Evolutionary conservation across 257 asterid species (phyloP), one percentile per base, ranked within the genome.

Genomic region (Buddleja alternifolia): DNA sequence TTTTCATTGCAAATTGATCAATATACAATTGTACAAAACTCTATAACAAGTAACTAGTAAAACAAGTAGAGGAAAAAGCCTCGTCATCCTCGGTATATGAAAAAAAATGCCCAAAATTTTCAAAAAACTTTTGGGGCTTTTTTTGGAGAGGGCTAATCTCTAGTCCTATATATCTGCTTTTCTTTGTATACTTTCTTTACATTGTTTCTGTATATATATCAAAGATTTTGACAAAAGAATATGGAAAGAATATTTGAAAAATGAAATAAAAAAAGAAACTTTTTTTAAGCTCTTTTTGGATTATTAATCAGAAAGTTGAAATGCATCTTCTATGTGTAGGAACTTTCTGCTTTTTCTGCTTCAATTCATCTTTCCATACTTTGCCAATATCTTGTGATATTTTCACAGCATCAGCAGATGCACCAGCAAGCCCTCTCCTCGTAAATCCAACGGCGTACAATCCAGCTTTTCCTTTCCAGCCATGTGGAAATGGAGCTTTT

Each of bases 371-470:
- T 81, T 88, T 90, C 89, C 91, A 90, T 7, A 82, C 93, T 54
- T 74, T 78, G 15, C 74, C 82, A 69, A 93, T 93, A 24, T 93
- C 97, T 66, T 83, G 84, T 7, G 98, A 78, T 50, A 85, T 86
- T 57, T 84, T 88, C 6, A 78, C 51, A 1, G 98, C 96, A 21
- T 93, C 98, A 14, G 93, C 93, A 51, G 95, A 93, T 20, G 87
- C 85, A 55, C 98, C 98, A 41, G 95, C 70, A 0, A 93, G 87
- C 85, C 98, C 98, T 86, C 81, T 88, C 83, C 88, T 85, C 47
- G 98, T 86, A 67, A 93, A 93, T 32, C 98, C 98, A 54, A 85
- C 93, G 0, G 95, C 98, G 72, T 93, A 93, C 0, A 93, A 75
- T 0, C 98, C 98, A 0, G 71, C 78, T 3, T 84, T 78, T 25